Conservation (phyloP, 305 asterid species). For the Solanum chacoense region DNA sequence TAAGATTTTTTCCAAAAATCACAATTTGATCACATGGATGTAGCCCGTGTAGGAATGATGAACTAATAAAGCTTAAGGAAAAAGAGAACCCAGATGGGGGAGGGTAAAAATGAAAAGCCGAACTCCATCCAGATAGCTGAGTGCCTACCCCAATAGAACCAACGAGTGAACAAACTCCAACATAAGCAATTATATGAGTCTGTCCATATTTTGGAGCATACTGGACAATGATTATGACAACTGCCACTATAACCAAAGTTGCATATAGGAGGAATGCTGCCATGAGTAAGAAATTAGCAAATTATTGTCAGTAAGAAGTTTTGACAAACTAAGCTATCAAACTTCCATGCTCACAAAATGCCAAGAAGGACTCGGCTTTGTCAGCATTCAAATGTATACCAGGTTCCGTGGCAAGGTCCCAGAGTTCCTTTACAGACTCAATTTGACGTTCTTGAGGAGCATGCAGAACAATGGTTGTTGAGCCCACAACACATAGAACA, state of each 20-base stretch:
- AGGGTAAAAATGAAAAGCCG: not conserved
- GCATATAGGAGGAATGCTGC: constrained; percentile 22
- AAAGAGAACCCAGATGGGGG: not conserved
- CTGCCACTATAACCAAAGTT: constrained; percentile 11
- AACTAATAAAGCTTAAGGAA: not conserved
- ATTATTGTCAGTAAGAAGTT: not conserved
- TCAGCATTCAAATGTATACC: constrained; percentile 5
- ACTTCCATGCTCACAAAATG: not conserved
- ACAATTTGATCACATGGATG: not conserved
- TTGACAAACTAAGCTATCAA: not conserved
- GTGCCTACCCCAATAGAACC: constrained; percentile 24
- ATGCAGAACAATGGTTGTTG: constrained; percentile 20
- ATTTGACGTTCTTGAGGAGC: constrained; percentile 29
- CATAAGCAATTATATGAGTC: constrained; percentile 19
- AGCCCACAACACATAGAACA: constrained; percentile 21
- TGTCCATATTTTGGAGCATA: constrained; percentile 24
- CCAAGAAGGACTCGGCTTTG: not conserved
- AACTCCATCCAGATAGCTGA: not conserved
- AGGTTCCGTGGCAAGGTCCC: constrained; percentile 32
- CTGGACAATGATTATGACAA: constrained; percentile 10
- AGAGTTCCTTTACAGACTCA: constrained; percentile 21
- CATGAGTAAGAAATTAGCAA: constrained; percentile 1
- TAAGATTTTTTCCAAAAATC: not conserved
- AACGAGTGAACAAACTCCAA: constrained; percentile 27
- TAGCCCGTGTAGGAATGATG: not conserved